phyloP scores from a whole-genome alignment of 140 eudicot genomes.

The Cichorium intybus region DNA sequence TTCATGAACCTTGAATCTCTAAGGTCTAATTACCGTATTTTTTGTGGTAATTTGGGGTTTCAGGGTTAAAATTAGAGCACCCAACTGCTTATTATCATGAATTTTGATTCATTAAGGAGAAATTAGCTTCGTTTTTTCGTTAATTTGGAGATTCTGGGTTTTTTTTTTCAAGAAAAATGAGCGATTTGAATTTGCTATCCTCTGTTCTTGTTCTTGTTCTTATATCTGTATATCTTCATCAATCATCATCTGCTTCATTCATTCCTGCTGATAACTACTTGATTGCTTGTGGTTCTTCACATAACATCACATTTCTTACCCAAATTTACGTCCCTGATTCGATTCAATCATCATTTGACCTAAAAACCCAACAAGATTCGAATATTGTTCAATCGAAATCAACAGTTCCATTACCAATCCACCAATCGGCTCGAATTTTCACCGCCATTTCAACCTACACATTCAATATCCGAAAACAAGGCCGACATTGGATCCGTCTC shows the following conservation, averaged over 20 bases:
- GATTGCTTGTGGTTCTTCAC: conserved; percentile 88
- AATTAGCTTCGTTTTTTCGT: not conserved
- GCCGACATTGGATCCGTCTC: conserved; percentile 90
- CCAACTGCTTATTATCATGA: not conserved
- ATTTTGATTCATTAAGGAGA: conserved; percentile 4
- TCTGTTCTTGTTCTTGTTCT: conserved; percentile 44
- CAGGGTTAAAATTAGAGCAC: not conserved
- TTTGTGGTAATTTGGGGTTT: conserved; percentile 7
- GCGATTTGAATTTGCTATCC: conserved; percentile 33
- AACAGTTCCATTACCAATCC: conserved; percentile 65
- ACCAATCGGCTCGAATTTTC: conserved; percentile 77
- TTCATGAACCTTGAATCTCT: conserved; percentile 5
- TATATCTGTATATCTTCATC: conserved; percentile 26
- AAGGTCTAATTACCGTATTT: not conserved
- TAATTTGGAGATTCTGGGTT: not conserved
- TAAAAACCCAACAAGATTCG: conserved; percentile 47
- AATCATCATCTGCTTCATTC: conserved; percentile 47
- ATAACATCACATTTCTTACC: conserved; percentile 67
- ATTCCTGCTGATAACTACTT: conserved; percentile 77
- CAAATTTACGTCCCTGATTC: conserved; percentile 78
- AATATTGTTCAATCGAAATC: conserved; percentile 53
- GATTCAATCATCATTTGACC: conserved; percentile 42
- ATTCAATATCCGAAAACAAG: conserved; percentile 63
- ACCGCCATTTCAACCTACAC: conserved; percentile 42
- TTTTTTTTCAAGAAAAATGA: conserved; percentile 25